phyloP scores from a whole-genome alignment of 495 filamentous ascomycete species.

The Beverwykella pulmonaria region DNA sequence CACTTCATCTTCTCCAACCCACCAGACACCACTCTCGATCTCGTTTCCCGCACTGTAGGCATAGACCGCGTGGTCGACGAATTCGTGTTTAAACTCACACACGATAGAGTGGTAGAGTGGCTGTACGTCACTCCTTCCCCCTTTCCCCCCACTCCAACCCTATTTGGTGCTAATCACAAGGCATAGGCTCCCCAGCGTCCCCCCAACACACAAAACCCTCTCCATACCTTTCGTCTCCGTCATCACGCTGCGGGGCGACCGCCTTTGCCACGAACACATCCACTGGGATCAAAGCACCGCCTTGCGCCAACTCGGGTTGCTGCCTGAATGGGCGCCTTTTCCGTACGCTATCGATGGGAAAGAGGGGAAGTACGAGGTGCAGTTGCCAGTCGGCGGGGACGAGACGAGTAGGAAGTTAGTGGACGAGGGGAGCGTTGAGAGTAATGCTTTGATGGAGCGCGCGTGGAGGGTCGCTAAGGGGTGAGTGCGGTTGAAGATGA shows the following conservation, averaged over 20 bases:
- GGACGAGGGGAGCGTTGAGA: conserved; percentile 25
- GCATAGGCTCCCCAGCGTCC: conserved; percentile 40
- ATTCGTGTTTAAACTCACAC: conserved; percentile 43
- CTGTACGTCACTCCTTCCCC: conserved; percentile 41
- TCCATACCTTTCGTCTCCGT: conserved; percentile 42
- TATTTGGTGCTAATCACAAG: no score
- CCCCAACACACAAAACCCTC: conserved; percentile 41
- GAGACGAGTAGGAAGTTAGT: conserved; percentile 43
- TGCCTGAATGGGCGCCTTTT: conserved; percentile 43
- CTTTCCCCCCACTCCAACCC: no score
- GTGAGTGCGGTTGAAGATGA: not conserved
- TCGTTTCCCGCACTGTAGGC: conserved; percentile 43
- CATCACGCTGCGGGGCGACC: conserved; percentile 42
- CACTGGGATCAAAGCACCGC: conserved; percentile 46
- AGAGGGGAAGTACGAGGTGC: conserved; percentile 56
- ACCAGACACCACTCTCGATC: conserved; percentile 33
- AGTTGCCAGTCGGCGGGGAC: conserved; percentile 40
- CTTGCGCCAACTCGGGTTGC: conserved; percentile 40
- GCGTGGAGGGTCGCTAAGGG: conserved; percentile 24
- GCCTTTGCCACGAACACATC: conserved; percentile 45
- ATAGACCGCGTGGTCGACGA: conserved; percentile 45
- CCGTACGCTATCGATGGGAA: conserved; percentile 40
- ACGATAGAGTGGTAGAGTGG: conserved; percentile 42
- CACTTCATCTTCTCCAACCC: conserved; percentile 46
- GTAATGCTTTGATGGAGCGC: conserved; percentile 33